Evolutionary conservation across 495 filamentous ascomycete genomes (phyloP), one percentile per base, ranked within the genome.

Genomic region (Podospora conica): DNA sequence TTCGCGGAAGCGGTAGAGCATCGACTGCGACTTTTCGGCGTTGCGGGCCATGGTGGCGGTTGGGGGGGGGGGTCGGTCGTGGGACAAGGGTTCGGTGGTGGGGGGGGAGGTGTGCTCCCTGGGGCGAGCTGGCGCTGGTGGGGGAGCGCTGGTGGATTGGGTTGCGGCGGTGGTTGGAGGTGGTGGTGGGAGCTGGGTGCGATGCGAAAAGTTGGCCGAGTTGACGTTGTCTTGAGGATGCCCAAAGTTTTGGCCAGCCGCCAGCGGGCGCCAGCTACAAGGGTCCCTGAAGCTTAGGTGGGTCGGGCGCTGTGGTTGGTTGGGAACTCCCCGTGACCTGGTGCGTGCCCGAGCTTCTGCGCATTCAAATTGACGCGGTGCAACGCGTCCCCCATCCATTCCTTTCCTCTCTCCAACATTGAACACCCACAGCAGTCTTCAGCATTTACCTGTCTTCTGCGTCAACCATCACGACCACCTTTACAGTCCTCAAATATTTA

Each of bases 1-100:
- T 74, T 96, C 95, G 77, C 96, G 92, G 85, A 98, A 98, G 83
- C 95, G 95, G 82, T 96, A 98, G 78, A 98, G 96, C 95, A 98
- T 98, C 23, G 94, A 97, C 79, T 98, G 95, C 66, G 95, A 95
- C 81, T 98, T 98, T 85, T 97, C 94, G 28, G 90, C 92, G 78
- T 98, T 98, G 53, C 84, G 84, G 69, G 84, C 83, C 83, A 61
- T 3, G 48, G 23, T 27, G 20, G 48, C 29, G 25, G 2, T 15
- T 55, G 28, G 18, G 24, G 2, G 65, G 2, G 65, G n/a, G 25
- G 29, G 20, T 21, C 23, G 40, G 53, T 58, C 28, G 21, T 15
- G 48, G 11, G 21, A 8, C 24, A 31, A 12, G 23, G 18, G 58
- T 68, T 55, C n/a, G n/a, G n/a, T n/a, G n/a, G n/a, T 71, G 72